Conservation (phyloP, 208 protist species). For the Crithidia sp. region DNA sequence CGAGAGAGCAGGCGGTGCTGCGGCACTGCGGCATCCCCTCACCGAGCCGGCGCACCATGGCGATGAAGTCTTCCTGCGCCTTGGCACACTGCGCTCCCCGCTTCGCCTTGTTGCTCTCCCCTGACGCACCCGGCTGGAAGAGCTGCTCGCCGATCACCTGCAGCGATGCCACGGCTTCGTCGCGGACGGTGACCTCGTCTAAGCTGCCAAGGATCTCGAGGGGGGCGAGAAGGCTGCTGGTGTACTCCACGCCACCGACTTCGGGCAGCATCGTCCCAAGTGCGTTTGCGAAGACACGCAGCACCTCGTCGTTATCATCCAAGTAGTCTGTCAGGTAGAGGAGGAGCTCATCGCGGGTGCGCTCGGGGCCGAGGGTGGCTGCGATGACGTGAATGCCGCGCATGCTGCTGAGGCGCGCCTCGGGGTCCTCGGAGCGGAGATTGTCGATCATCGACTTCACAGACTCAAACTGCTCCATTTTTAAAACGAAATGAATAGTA, state of each 20-base stretch:
- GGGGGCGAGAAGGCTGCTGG: slow-evolving; percentile 90
- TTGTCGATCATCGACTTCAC: slow-evolving; percentile 97
- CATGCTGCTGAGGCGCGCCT: slow-evolving; percentile 96
- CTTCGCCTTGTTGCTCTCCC: slow-evolving; percentile 10
- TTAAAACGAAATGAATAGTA: not conserved
- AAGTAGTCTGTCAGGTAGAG: slow-evolving; percentile 97
- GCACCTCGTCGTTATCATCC: slow-evolving; percentile 99
- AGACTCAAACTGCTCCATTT: slow-evolving; percentile 93
- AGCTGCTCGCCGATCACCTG: slow-evolving; percentile 76
- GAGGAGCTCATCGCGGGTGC: slow-evolving; percentile 96
- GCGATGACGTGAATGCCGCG: slow-evolving; percentile 97
- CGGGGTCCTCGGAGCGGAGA: slow-evolving; percentile 96
- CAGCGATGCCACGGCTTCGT: slow-evolving; percentile 93
- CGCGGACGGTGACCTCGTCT: slow-evolving; percentile 97
- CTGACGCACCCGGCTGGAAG: slow-evolving; percentile 40
- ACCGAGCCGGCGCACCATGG: slow-evolving; percentile 87
- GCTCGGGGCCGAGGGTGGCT: slow-evolving; percentile 95
- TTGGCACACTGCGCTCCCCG: slow-evolving; percentile 11
- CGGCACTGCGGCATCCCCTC: slow-evolving; percentile 95
- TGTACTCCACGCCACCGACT: slow-evolving; percentile 95
- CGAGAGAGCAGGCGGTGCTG: slow-evolving; percentile 93
- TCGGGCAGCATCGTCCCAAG: slow-evolving; percentile 97
- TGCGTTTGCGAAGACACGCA: slow-evolving; percentile 97
- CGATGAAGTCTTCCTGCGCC: slow-evolving; percentile 89
- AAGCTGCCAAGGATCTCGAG: slow-evolving; percentile 96